These are phyloP conservation scores for Priceomyces castillae DNA, from an alignment of 805 yeast genomes.

Conservation along the genomic window DNA sequence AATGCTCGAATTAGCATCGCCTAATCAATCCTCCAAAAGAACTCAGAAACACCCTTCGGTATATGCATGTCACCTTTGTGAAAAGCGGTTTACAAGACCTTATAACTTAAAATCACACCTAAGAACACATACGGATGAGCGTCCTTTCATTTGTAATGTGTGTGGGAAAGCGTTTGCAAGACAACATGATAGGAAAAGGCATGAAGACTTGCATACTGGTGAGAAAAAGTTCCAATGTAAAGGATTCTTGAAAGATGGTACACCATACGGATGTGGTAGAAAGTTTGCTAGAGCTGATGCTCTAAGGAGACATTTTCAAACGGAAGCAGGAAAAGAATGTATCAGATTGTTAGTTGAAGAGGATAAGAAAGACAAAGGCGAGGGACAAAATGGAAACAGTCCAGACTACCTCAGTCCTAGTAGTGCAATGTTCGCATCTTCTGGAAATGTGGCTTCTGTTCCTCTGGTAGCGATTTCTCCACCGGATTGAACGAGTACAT, in stretches of 20 bases:
- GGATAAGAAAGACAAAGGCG: conserved; percentile 30
- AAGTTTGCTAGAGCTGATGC: conserved; percentile 48
- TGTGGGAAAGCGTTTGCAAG: conserved; percentile 75
- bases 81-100: conserved; percentile 84
- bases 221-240: conserved; percentile 72
- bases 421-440: conserved; percentile 9
- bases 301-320: conserved; percentile 43
- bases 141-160: conserved; percentile 68
- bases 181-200: conserved; percentile 46
- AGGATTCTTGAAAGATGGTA: conserved; percentile 58
- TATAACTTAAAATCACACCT: conserved; percentile 89
- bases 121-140: conserved; percentile 84
- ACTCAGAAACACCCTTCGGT: conserved; percentile 70
- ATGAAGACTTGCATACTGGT: conserved; percentile 63
- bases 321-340: conserved; percentile 46
- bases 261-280: conserved; percentile 46
- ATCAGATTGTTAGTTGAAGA: conserved; percentile 40
- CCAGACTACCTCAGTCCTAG: conserved; percentile 16
- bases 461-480: conserved; percentile 42
- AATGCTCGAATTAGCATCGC: conserved; percentile 63
- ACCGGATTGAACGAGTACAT: conserved; percentile 33
- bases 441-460: conserved; percentile 9
- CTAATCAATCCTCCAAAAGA: conserved; percentile 50
- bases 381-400: conserved; percentile 4
- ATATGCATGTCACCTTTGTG: conserved; percentile 80